phyloP scores from a whole-genome alignment of 257 asterid species.

The Petrea volubilis region DNA sequence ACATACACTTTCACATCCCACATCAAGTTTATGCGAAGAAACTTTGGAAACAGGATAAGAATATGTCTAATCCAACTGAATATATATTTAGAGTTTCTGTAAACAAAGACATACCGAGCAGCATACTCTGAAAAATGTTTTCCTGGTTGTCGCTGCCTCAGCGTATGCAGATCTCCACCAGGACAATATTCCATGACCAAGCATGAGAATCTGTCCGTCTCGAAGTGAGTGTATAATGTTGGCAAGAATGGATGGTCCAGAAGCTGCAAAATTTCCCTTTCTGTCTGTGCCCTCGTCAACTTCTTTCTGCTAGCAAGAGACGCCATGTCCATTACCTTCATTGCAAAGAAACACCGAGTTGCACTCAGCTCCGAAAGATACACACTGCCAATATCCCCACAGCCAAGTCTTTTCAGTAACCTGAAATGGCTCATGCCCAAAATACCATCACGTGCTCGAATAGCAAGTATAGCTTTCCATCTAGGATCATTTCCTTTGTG shows the following conservation, averaged over 20 bases:
- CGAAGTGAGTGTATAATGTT: constrained; percentile 53
- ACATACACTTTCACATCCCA: neutral
- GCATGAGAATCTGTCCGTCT: constrained; percentile 54
- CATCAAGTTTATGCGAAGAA: neutral
- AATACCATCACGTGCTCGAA: constrained; percentile 49
- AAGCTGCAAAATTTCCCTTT: constrained; percentile 60
- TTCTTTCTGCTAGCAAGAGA: constrained; percentile 54
- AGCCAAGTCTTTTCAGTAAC: constrained; percentile 52
- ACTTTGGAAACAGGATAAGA: neutral
- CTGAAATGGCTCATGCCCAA: constrained; percentile 63
- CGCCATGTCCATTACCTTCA: constrained; percentile 67
- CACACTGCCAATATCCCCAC: constrained; percentile 66
- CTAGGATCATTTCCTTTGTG: constrained; percentile 65
- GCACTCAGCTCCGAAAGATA: constrained; percentile 57
- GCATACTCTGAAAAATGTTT: constrained; percentile 58
- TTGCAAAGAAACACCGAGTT: constrained; percentile 49
- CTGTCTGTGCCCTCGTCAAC: constrained; percentile 47
- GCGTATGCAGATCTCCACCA: constrained; percentile 55
- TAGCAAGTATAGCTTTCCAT: constrained; percentile 59
- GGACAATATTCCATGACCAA: constrained; percentile 65
- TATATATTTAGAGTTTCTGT: neutral
- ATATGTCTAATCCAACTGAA: neutral
- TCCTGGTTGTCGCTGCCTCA: constrained; percentile 62
- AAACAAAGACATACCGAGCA: constrained; percentile 34
- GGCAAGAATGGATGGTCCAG: constrained; percentile 66